A percentile compares a stretch with the other conserved stretches of the same genome.
Evolutionary conservation across 129 eudicot genomes (phyloP).

Genomic region (Gnaphalium uliginosum): DNA sequence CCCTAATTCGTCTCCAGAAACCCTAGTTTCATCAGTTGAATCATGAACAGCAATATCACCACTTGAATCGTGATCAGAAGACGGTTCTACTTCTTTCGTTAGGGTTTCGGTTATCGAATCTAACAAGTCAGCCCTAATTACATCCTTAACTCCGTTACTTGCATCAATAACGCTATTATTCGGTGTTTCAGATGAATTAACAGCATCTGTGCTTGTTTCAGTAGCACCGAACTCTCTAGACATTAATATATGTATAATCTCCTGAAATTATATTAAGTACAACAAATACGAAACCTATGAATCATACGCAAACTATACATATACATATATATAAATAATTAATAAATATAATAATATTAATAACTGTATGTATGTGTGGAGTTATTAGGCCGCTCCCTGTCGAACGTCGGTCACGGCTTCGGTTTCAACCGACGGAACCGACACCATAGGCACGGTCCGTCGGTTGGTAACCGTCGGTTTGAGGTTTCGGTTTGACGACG

Average conservation of each 20-base stretch:
- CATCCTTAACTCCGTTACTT: not conserved
- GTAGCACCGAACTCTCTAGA: conserved; percentile 20
- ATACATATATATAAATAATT: too few species aligned
- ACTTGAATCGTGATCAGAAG: conserved; percentile 2
- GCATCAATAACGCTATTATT: not conserved
- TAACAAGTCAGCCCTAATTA: conserved; percentile 2
- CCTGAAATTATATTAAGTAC: not conserved
- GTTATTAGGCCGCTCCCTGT: too few species aligned
- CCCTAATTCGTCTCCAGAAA: conserved; percentile 34
- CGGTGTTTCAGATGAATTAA: not conserved
- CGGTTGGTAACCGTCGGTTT: too few species aligned
- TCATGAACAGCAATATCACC: conserved; percentile 1
- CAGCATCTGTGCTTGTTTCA: conserved; percentile 10
- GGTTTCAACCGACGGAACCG: too few species aligned
- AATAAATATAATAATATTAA: too few species aligned
- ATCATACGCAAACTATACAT: not conserved
- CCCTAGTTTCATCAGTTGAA: conserved; percentile 28
- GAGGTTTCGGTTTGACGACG: too few species aligned
- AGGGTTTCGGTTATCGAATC: conserved; percentile 3
- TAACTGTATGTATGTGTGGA: not conserved
- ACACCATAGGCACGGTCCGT: too few species aligned
- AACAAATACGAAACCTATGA: not conserved
- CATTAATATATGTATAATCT: conserved; percentile 3
- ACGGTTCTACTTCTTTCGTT: conserved; percentile 4
- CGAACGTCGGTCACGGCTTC: too few species aligned